Evolutionary conservation across 148 eudicot species (phyloP).

Genomic region (Cornus florida): DNA sequence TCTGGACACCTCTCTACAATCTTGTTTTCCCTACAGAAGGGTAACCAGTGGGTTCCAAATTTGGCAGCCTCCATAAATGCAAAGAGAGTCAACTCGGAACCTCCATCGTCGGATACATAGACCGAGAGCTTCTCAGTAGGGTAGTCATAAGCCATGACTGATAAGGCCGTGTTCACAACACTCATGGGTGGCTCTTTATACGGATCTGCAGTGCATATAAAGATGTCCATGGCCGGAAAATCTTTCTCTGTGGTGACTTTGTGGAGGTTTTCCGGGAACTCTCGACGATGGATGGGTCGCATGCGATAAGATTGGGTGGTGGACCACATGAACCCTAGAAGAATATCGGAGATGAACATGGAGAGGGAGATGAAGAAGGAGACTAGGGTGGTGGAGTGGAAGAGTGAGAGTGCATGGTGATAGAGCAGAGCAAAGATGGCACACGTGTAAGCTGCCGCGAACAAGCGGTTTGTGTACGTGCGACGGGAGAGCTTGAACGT

Average conservation of each 20-base stretch:
- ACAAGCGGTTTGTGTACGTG: conserved; percentile 48
- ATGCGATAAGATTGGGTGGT: conserved; percentile 52
- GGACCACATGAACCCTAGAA: conserved; percentile 60
- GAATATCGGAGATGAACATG: conserved; percentile 47
- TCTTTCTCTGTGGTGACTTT: conserved; percentile 13
- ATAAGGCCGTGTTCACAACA: conserved; percentile 73
- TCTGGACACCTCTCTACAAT: conserved; percentile 54
- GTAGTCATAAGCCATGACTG: conserved; percentile 85
- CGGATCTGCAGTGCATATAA: conserved; percentile 90
- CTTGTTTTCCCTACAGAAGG: conserved; percentile 56
- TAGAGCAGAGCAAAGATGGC: conserved; percentile 51
- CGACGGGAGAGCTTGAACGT: conserved; percentile 30
- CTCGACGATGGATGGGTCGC: conserved; percentile 51
- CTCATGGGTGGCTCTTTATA: conserved; percentile 77
- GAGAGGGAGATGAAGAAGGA: conserved; percentile 22
- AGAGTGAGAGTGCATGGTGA: conserved; percentile 37
- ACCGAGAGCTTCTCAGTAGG: conserved; percentile 74
- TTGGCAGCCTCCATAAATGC: conserved; percentile 76
- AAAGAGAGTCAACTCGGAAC: conserved; percentile 66
- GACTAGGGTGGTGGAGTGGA: conserved; percentile 21
- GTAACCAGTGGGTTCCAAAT: conserved; percentile 67
- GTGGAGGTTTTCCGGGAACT: conserved; percentile 42
- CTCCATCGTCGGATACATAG: conserved; percentile 86
- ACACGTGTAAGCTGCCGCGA: conserved; percentile 43
- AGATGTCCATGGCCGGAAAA: conserved; percentile 59